Percentiles rank a stretch among this genome's conserved stretches.
phyloP scores from a whole-genome alignment of 2,329 filamentous ascomycete species.

The Phialemonium atrogriseum region DNA sequence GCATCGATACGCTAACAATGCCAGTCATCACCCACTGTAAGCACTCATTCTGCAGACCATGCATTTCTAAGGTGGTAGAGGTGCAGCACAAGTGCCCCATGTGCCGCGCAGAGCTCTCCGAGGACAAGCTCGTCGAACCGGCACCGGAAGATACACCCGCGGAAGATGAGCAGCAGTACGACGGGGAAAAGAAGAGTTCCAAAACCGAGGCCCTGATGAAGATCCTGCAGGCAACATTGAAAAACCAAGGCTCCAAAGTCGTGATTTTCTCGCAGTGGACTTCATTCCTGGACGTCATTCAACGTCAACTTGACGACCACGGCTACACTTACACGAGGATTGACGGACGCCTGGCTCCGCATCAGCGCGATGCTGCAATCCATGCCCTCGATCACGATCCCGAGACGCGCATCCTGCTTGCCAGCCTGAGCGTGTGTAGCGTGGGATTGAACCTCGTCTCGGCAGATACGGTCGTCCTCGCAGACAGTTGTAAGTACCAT shows the following conservation, averaged over 20 bases:
- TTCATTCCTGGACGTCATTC: constrained; percentile 62
- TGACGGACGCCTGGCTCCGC: constrained; percentile 70
- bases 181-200: constrained; percentile 61
- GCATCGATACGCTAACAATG: constrained; percentile 61
- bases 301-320: constrained; percentile 54
- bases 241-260: constrained; percentile 57
- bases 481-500: constrained; percentile 56
- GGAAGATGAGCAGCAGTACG: constrained; percentile 40
- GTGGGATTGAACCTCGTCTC: constrained; percentile 82
- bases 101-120: constrained; percentile 62
- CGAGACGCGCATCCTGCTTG: constrained; percentile 66
- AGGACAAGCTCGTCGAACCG: constrained; percentile 55
- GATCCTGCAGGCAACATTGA: constrained; percentile 62
- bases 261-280: constrained; percentile 75
- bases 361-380: constrained; percentile 64
- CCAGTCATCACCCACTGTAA: constrained; percentile 82
- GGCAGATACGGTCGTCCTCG: constrained; percentile 76
- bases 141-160: constrained; percentile 42
- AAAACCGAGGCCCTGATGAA: constrained; percentile 75
- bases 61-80: constrained; percentile 67
- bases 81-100: constrained; percentile 76
- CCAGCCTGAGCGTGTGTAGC: constrained; percentile 72
- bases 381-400: constrained; percentile 58
- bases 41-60: constrained; percentile 67
- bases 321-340: constrained; percentile 62